Base-by-base conservation (phyloP, 768 basidiomycete species). In the Hortiboletus flavorubellus region DNA sequence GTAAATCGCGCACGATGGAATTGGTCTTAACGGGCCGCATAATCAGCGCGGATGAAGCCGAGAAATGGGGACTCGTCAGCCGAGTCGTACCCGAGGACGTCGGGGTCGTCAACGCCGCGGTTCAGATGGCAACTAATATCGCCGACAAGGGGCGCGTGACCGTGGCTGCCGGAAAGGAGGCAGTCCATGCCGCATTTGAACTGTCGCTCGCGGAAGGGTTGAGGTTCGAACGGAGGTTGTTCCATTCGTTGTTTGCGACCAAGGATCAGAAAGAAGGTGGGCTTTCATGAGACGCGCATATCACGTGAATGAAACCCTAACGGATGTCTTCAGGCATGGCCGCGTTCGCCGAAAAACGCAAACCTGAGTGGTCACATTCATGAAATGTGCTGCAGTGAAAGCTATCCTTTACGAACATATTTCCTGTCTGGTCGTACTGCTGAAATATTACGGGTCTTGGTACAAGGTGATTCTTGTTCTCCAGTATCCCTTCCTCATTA, bases 1-100 rank as follows among this genome's bases (percentile, higher is more conserved):
- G 96, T 42, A 98, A 97, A 73, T 91, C 92, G 9, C 84, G 91
- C 59, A 81, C 94, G 15, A 98, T 98, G 96, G 96, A 98, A 68
- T 75, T 98, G 71, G 82, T 91, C 42, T 78, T 98, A 45, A 97
- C 95, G 0, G 95, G 96, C 4, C 84, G 91, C 34, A 87, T 75
- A 58, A 80, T 97, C 65, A 73, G 78, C 48, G 96, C 95, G 1
- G 73, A 82, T 53, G 91, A 96, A 63, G 96, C 96, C 2, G 85
- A 85, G 46, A 72, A 76, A 37, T 96, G 92, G 91, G 96, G 96
- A 4, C 78, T 98, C 59, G 86, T 93, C 44, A 91, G 86, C 70
- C 76, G 86, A 57, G 84, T 98, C 48, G 89, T 93, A 1, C 79
- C 75, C 1, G 87, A 86, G 54, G 86, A 85, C 1, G 83, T 89